Conservation (phyloP, 2,329 filamentous ascomycete genomes). For the Saccharata proteae region DNA sequence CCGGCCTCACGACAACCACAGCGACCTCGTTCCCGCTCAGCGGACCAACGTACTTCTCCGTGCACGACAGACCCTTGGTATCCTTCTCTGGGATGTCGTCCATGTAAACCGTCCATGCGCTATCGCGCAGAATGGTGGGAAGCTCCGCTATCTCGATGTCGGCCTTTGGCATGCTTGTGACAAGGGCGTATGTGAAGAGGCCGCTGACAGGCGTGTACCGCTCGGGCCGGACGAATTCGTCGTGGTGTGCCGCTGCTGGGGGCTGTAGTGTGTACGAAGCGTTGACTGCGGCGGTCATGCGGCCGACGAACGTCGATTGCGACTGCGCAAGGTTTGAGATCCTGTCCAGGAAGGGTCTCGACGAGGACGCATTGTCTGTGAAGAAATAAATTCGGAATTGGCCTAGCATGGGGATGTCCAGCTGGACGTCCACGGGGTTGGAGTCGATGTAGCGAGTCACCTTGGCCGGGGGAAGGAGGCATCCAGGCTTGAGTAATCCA, state of each 20-base stretch:
- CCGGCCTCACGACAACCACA: conserved; percentile 57
- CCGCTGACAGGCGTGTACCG: conserved; percentile 58
- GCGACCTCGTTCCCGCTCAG: conserved; percentile 46
- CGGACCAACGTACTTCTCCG: conserved; percentile 56
- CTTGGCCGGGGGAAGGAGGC: conserved; percentile 51
- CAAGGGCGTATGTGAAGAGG: conserved; percentile 51
- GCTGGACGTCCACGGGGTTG: conserved; percentile 65
- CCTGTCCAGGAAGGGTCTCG: conserved; percentile 45
- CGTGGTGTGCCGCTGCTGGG: conserved; percentile 44
- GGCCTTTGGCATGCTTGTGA: conserved; percentile 53
- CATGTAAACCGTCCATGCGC: conserved; percentile 60
- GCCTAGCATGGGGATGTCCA: conserved; percentile 65
- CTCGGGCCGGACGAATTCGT: conserved; percentile 54
- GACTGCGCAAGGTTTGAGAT: conserved; percentile 46
- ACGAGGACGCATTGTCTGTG: conserved; percentile 44
- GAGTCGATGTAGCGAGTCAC: conserved; percentile 65
- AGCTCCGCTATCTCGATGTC: conserved; percentile 55
- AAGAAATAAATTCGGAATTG: conserved; percentile 69
- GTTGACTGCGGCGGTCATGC: conserved; percentile 46
- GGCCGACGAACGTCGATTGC: conserved; percentile 43
- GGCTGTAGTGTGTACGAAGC: conserved; percentile 51
- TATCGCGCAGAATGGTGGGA: conserved; percentile 49
- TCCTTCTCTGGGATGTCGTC: conserved; percentile 50
- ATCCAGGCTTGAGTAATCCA: conserved; percentile 26
- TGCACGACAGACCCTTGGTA: conserved; percentile 41